Evolutionary conservation across 176 grass and related monocot species (phyloP), one percentile per base, ranked within the genome.

Genomic region (Lolium perenne): DNA sequence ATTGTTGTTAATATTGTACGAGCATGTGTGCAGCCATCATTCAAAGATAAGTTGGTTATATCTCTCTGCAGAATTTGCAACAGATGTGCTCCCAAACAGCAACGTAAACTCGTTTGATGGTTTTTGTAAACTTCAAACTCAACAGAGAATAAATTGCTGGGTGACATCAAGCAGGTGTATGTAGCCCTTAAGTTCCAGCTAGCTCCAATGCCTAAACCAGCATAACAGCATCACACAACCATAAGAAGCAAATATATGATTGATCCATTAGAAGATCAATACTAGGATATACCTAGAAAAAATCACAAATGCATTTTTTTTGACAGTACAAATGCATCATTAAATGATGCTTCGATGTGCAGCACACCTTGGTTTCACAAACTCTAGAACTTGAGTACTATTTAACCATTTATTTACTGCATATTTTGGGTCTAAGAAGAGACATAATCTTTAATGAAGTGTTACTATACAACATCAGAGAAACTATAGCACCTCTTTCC

Each of bases 381-480:
- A 57, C 80, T 23, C 25, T 23, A 75, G 11, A 74, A 65, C 40
- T 83, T 68, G 13, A 85, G 11, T 47, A 64, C 6, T 43, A 43
- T 23, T 83, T 81, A 20, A 81, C 1, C 9, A 40, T 81, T 40
- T 40, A 68, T 58, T 53, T 32, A 26, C 40, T 50, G 14, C 55
- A 60, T 74, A 68, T 25, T 78, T 67, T 4, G 2, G 6, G 9
- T 21, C 47, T 15, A 75, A 18, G 38, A 87, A 35, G 14, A 43
- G 29, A 71, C 3, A 15, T 59, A 32, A 1, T 68, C 76, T 80
- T 75, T 69, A 67, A 51, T 75, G 3, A 17, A 79, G 82, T 25
- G 14, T 80, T 84, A 80, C 67, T 87, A 59, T 84, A 77, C 70
- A 85, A 72, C 47, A 58, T 66, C 38, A 91, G 69, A 69, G 47